Evolutionary conservation across 2,329 filamentous ascomycete genomes (phyloP), one percentile per base, ranked within the genome.

Genomic region (Xylariaceae sp.): DNA sequence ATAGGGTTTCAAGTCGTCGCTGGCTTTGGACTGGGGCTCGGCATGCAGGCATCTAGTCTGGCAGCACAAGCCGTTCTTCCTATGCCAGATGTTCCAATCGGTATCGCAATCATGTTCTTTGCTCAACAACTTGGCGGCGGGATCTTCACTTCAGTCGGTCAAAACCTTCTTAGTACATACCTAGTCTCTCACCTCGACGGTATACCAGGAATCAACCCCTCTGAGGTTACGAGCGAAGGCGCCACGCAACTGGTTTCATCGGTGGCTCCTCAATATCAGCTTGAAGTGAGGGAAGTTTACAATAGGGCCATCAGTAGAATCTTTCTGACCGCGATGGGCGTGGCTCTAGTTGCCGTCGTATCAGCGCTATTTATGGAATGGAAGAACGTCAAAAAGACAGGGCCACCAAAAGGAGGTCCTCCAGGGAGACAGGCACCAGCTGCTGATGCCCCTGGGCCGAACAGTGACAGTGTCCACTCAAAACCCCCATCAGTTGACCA

Each of bases 1-100:
- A 79, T 82, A 44, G 76, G 69, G 11, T 83, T 70, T 55, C 78
- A 83, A 55, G 76, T 80, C 44, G 58, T 84, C 17, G 67, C 74
- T 6, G 81, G 81, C 16, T 73, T 80, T 39, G 80, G 80, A 1
- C 58, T 82, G 4, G 81, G 81, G 3, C 65, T 77, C 20, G 75
- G 76, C 5, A 76, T 85, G 68, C 79, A 83, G 55, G 73, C 77
- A 3, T 67, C 75, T 14, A 67, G 71, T 44, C 73, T 83, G 17
- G 79, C 79, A 1, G 69, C 69, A 1, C 71, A 74, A 49, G 67
- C 72, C 3, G 68, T 73, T 1, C 60, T 75, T 19, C 59, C 58
- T 11, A 50, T 61, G 22, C 64, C 65, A n/a, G 71, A 75, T 50
- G 67, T 74, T 48, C 67, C 72, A 8, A 68, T 65, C 10, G 72